These are phyloP conservation scores for Musa troglodytarum DNA, from an alignment of 176 grass and related monocot species.

Conservation along the genomic window DNA sequence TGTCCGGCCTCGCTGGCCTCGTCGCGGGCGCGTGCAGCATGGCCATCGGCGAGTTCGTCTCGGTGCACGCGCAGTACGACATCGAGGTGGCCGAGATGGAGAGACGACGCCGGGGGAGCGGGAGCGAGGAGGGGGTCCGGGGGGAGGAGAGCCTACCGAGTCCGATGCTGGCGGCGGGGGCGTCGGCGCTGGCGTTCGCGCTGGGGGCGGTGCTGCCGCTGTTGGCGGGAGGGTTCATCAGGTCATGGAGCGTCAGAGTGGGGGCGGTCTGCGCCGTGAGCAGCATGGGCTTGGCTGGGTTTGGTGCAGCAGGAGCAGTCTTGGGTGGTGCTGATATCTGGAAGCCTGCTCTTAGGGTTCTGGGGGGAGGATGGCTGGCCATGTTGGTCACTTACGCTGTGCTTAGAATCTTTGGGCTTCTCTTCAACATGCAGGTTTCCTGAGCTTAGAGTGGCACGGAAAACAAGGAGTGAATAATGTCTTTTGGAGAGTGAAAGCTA, in stretches of 20 bases:
- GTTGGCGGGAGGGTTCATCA: slow-evolving; percentile 48
- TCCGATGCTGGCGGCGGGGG: slow-evolving; percentile 59
- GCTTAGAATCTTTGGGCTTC: slow-evolving; percentile 42
- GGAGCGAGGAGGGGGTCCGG: neutral
- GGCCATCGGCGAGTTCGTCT: slow-evolving; percentile 71
- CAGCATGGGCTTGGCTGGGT: slow-evolving; percentile 46
- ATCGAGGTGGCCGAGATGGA: slow-evolving; percentile 37
- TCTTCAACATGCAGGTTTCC: slow-evolving; percentile 41
- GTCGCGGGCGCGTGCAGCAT: slow-evolving; percentile 58
- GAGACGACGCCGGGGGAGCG: neutral
- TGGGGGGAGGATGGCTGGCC: slow-evolving; percentile 70
- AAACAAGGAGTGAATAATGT: neutral
- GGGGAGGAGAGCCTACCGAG: slow-evolving; percentile 38
- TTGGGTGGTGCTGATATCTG: slow-evolving; percentile 45
- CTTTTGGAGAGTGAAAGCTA: too few relatives aligned
- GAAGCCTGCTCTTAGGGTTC: slow-evolving; percentile 47
- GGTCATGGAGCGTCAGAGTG: slow-evolving; percentile 23
- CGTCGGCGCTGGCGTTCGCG: slow-evolving; percentile 66
- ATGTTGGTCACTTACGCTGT: slow-evolving; percentile 71
- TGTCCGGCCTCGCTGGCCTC: slow-evolving; percentile 36
- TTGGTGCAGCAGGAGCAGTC: slow-evolving; percentile 48
- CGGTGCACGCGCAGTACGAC: slow-evolving; percentile 29
- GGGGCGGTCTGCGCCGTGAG: slow-evolving; percentile 40
- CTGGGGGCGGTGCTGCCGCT: slow-evolving; percentile 56
- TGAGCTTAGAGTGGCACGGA: slow-evolving; percentile 8